These are phyloP conservation scores for Tetragonia tetragonoides DNA, from an alignment of 148 eudicot species.

Conservation along the genomic window DNA sequence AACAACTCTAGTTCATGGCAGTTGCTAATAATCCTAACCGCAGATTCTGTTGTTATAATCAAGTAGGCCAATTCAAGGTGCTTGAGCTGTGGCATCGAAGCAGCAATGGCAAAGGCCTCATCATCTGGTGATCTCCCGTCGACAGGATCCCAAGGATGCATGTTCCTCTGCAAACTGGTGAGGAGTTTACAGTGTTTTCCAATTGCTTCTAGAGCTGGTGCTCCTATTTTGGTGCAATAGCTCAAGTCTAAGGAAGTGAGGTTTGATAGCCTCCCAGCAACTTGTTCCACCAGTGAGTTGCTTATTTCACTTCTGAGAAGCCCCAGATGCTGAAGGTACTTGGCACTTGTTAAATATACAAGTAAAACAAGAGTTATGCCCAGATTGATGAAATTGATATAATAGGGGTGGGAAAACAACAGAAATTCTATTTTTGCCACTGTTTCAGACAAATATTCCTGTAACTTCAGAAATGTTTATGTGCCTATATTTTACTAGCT, in stretches of 20 bases:
- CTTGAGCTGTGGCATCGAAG: constrained; percentile 75
- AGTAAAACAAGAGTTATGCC: background rate
- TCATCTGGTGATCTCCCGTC: constrained; percentile 55
- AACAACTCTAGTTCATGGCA: constrained; percentile 54
- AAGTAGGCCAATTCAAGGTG: constrained; percentile 70
- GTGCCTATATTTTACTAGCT: too few relatives aligned
- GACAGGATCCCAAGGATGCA: constrained; percentile 61
- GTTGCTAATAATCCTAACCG: constrained; percentile 34
- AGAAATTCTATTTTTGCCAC: too few relatives aligned
- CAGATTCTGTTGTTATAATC: constrained; percentile 42
- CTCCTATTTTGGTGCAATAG: constrained; percentile 61
- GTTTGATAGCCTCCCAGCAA: constrained; percentile 39
- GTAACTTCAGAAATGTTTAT: too few relatives aligned
- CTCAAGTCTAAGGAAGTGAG: constrained; percentile 65
- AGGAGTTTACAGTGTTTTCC: constrained; percentile 57
- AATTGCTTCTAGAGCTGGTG: constrained; percentile 45
- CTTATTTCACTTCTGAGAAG: constrained; percentile 61
- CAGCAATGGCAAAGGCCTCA: constrained; percentile 68
- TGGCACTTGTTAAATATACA: constrained; percentile 51
- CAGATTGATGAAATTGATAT: background rate
- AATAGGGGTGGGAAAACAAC: too few relatives aligned
- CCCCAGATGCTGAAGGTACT: constrained; percentile 45
- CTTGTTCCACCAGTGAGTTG: constrained; percentile 43
- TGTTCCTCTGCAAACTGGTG: constrained; percentile 43
- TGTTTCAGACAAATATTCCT: too few relatives aligned